Evolutionary conservation across 2,329 filamentous ascomycete genomes (phyloP), one percentile per base, ranked within the genome.

Genomic region (Beauveria bassiana): DNA sequence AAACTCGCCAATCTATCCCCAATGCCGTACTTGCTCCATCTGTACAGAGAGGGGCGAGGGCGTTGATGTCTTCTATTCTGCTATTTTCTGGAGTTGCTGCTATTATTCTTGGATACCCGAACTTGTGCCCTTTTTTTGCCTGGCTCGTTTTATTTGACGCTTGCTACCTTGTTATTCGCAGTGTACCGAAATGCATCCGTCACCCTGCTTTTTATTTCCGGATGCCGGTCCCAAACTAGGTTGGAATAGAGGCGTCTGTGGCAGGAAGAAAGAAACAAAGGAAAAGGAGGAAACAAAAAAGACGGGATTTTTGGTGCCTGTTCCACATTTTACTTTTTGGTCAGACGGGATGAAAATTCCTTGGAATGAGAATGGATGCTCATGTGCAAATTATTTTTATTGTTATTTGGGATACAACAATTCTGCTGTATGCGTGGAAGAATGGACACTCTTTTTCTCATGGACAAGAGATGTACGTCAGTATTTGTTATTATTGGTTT

Each of bases 181-280:
- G 34, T 42, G 22, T 20, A 22, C 16, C 52, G 52, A 16, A 28
- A 10, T 43, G 22, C 22, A 28, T n/a, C 28, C 2, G 20, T 4
- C 16, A 20, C 66, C 66, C 24, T 63, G 31, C 12, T 67, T 73
- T 88, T 90, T 57, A 85, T 83, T 57, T 26, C 38, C 14, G 5
- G 42, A 51, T 54, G 42, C 58, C 40, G 58, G 40, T 24, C 12
- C 16, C 45, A 42, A 45, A 54, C 67, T 68, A 66, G 68, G 69
- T 65, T 65, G 68, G 72, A 66, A 74, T 76, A 76, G 74, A 75
- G 73, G 74, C 74, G 74, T 74, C 73, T 66, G 64, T 64, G 68
- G 34, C 49, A 58, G 51, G 62, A 49, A 53, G 24, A 47, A 51
- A 43, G 49, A 55, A 58, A 47, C 45, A 55, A 64, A 38, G 34